Evolutionary conservation across 1,139 yeast genomes (phyloP), one percentile per base, ranked within the genome.

Genomic region (Yarrowia galli): DNA sequence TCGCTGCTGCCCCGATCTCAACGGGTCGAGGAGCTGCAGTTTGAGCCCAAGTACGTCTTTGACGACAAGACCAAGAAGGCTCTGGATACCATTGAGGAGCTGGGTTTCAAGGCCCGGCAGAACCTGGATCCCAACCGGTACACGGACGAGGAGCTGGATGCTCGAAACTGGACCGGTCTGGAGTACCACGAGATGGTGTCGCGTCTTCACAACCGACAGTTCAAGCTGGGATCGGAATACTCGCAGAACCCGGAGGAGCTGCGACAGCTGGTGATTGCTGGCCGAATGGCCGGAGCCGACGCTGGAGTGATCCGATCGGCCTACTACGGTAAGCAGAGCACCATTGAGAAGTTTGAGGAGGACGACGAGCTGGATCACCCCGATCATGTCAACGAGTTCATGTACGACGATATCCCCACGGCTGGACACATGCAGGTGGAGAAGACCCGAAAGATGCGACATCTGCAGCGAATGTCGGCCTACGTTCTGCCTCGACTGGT

Each of bases 401-500:
- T 81, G 72, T 84, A 80, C 72, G 90, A 87, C 73, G 91, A 87
- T 74, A 80, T 86, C 71, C 88, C 91, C 28, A 81, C 87, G 8
- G 79, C 81, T 32, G 90, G 89, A 3, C 89, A 87, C 73, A 81
- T 84, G 70, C 81, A 85, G 71, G 83, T 87, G 53, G 84, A 85
- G 69, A 88, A 85, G 72, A 90, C 87, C 73, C 82, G 92, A 71
- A 74, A 74, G 25, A 85, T 84, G 73, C 81, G 91, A 74, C 83
- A 85, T 68, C 86, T 89, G 75, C 89, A 88, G 74, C 84, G 98
- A 74, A 82, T 91, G 48, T 90, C 96, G 40, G 98, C 98, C 0
- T 95, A 89, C 79, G 98, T 93, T 77, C 84, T 93, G 82, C 99
- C 99, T 3, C 85, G 88, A 69, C 83, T 95, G 71, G 87, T 89